Conservation (phyloP, 495 filamentous ascomycete species). For the Penicillium maclennaniae region DNA sequence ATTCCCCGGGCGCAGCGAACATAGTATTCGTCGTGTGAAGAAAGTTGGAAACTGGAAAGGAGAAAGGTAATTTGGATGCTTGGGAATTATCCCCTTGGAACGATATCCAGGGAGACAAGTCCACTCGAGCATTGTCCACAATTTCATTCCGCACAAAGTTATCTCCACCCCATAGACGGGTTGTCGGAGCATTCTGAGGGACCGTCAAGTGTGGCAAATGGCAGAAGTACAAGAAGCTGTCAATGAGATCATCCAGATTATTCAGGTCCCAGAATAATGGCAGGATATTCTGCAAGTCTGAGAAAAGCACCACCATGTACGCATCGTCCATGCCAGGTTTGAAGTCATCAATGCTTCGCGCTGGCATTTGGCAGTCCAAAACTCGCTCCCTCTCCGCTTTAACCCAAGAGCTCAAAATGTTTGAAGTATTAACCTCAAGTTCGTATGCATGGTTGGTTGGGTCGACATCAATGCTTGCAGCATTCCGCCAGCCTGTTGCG, state of each 20-base stretch:
- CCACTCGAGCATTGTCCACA: constrained; percentile 21
- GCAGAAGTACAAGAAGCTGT: constrained; percentile 68
- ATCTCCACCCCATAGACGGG: constrained; percentile 39
- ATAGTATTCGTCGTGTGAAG: constrained; percentile 36
- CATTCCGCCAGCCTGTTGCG: constrained; percentile 64
- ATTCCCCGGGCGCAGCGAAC: constrained; percentile 31
- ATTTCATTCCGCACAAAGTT: constrained; percentile 45
- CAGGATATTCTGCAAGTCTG: constrained; percentile 66
- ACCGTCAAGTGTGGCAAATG: constrained; percentile 52
- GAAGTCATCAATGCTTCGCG: constrained; percentile 60
- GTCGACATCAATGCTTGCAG: neutral
- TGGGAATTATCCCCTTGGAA: constrained; percentile 2
- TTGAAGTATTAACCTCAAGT: constrained; percentile 20
- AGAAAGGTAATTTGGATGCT: constrained; percentile 11
- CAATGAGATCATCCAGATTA: constrained; percentile 45
- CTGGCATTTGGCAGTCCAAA: constrained; percentile 53
- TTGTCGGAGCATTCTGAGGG: constrained; percentile 17
- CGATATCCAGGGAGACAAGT: constrained; percentile 28
- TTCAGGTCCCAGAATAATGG: constrained; percentile 44
- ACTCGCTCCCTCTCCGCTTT: constrained; percentile 51
- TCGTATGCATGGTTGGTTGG: neutral
- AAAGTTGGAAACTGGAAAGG: constrained; percentile 32
- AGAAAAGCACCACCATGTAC: constrained; percentile 70
- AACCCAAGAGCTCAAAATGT: constrained; percentile 55
- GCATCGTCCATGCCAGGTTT: constrained; percentile 63